phyloP scores from a whole-genome alignment of 169 alveolate genomes.

The Eimeria praecox region DNA sequence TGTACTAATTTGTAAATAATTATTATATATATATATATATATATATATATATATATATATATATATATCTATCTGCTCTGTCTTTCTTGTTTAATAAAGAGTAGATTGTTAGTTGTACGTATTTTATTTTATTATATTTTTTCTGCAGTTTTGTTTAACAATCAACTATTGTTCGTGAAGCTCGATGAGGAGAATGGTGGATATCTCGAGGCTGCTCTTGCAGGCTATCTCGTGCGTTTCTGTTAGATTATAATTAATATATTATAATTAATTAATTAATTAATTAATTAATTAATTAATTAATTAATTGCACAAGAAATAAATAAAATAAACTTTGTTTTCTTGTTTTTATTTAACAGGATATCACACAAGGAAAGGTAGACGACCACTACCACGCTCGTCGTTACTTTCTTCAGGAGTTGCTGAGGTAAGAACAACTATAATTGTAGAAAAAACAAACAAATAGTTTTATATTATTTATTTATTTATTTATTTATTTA shows the following conservation, averaged over 20 bases:
- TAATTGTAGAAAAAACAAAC: not conserved
- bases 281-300: not conserved
- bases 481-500: not conserved
- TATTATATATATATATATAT: too few relatives aligned
- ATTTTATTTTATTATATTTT: too few relatives aligned
- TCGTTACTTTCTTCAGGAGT: constrained; percentile 29
- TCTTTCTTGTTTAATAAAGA: too few relatives aligned
- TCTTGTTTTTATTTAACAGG: not conserved
- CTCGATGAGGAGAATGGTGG: constrained; percentile 48
- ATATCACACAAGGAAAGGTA: constrained; percentile 39
- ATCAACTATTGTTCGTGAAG: constrained; percentile 34
- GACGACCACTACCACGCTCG: constrained; percentile 58
- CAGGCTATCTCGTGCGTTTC: constrained; percentile 26
- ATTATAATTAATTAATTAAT: not conserved
- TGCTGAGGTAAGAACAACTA: not conserved
- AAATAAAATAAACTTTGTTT: too few relatives aligned
- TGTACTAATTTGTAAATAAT: too few relatives aligned
- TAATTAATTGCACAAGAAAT: not conserved
- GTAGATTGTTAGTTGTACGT: too few relatives aligned
- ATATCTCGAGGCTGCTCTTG: constrained; percentile 46
- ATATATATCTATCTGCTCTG: too few relatives aligned
- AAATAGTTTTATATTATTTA: not conserved
- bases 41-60: too few relatives aligned
- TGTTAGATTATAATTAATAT: not conserved
- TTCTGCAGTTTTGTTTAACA: constrained; percentile 57